Conservation (phyloP, 2,329 filamentous ascomycete species). For the Ophioceras dolichostomum region DNA sequence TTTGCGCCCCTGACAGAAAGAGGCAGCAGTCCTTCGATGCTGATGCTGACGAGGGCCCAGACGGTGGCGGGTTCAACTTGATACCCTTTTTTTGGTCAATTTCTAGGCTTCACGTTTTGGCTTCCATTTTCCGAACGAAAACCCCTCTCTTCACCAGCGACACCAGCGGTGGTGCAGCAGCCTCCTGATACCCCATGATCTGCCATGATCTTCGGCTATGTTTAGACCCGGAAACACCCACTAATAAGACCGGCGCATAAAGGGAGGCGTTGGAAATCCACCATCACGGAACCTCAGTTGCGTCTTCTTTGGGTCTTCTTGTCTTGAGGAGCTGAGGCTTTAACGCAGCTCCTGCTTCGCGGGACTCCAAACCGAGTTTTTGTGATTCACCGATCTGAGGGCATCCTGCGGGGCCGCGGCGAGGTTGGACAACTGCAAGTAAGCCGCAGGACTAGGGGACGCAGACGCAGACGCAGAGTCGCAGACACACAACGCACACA, state of each 20-base stretch:
- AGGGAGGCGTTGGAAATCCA: neutral
- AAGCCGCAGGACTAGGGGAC: constrained; percentile 1
- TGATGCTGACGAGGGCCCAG: too few relatives aligned
- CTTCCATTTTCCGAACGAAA: neutral
- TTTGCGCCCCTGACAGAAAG: neutral
- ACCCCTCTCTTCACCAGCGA: neutral
- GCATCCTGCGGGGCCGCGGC: constrained; percentile 2
- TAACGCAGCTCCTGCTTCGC: too few relatives aligned
- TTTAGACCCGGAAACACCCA: constrained; percentile 3
- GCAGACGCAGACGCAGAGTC: neutral
- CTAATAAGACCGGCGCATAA: constrained; percentile 1
- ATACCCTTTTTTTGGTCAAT: neutral
- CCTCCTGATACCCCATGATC: constrained; percentile 2
- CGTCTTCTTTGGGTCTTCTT: neutral
- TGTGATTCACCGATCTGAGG: neutral
- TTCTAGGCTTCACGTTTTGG: neutral
- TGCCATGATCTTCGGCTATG: constrained; percentile 4
- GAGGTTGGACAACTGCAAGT: neutral
- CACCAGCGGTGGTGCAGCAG: neutral
- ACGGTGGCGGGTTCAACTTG: too few relatives aligned
- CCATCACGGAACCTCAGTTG: neutral
- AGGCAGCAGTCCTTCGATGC: too few relatives aligned
- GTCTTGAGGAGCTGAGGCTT: too few relatives aligned
- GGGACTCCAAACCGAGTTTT: neutral
- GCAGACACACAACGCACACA: neutral